Percentiles rank a stretch among this genome's conserved stretches.
phyloP scores from a whole-genome alignment of 2,329 filamentous ascomycete genomes.

The Onygenales sp. region DNA sequence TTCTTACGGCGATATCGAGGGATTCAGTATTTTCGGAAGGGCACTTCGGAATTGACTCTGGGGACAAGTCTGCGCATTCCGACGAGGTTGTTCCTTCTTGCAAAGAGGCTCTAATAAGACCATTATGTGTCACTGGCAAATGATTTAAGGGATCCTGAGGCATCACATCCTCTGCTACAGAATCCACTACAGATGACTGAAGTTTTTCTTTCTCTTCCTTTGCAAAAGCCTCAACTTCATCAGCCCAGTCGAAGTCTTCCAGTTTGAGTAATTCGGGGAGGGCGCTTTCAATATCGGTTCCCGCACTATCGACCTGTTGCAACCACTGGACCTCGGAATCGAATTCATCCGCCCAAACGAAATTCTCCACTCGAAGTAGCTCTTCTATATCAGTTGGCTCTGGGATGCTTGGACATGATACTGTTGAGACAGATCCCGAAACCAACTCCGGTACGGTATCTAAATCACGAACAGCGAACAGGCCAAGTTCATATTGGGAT shows the following conservation, averaged over 20 bases:
- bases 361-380: constrained; percentile 1
- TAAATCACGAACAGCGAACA: constrained; percentile 4
- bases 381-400: not conserved
- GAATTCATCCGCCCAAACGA: constrained; percentile 4
- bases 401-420: not conserved
- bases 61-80: not conserved
- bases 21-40: not conserved
- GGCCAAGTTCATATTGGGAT: constrained; percentile 6
- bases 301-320: not conserved
- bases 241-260: constrained; percentile 2
- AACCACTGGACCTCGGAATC: not conserved
- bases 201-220: not conserved
- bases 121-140: not conserved
- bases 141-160: not conserved
- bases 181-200: not conserved
- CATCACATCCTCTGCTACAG: not conserved
- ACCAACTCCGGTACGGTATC: not conserved
- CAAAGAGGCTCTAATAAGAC: not conserved
- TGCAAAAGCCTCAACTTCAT: not conserved
- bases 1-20: not conserved
- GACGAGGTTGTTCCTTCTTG: not conserved
- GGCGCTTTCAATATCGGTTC: not conserved
- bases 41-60: not conserved
- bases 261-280: not conserved
- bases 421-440: not conserved